phyloP scores from a whole-genome alignment of 176 grass and related monocot genomes.

The Eragrostis nindensis region DNA sequence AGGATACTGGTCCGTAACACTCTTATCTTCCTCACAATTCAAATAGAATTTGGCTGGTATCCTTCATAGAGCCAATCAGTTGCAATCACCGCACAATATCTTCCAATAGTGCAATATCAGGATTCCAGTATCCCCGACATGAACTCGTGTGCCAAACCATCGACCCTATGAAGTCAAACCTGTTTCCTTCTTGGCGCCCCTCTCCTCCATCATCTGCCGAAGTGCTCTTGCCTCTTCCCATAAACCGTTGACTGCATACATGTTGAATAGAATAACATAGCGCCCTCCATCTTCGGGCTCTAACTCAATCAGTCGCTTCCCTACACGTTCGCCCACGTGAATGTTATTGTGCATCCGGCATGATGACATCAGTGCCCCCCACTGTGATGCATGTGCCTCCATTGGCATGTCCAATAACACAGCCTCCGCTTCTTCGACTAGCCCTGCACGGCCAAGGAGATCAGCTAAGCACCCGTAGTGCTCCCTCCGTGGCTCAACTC shows the following conservation, averaged over 20 bases:
- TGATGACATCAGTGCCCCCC: slow-evolving; percentile 73
- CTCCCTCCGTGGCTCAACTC: slow-evolving; percentile 57
- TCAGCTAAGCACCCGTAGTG: slow-evolving; percentile 72
- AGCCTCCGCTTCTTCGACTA: slow-evolving; percentile 51
- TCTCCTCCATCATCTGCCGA: slow-evolving; percentile 55
- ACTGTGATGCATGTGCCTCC: slow-evolving; percentile 67
- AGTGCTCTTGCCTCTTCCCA: slow-evolving; percentile 54
- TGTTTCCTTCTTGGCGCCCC: slow-evolving; percentile 50
- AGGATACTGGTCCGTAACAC: slow-evolving; percentile 35
- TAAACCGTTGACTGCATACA: slow-evolving; percentile 57
- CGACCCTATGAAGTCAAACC: slow-evolving; percentile 65
- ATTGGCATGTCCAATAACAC: slow-evolving; percentile 70
- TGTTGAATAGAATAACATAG: slow-evolving; percentile 62
- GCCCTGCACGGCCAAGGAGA: slow-evolving; percentile 57
- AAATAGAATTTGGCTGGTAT: slow-evolving; percentile 47
- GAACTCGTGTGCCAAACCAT: slow-evolving; percentile 44
- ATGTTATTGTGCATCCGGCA: slow-evolving; percentile 52
- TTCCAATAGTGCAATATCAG: slow-evolving; percentile 35
- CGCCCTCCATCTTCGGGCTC: slow-evolving; percentile 66
- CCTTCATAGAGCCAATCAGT: slow-evolving; percentile 42
- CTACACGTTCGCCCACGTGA: slow-evolving; percentile 52
- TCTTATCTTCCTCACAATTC: slow-evolving; percentile 47
- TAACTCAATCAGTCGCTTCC: slow-evolving; percentile 62
- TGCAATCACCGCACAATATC: slow-evolving; percentile 36
- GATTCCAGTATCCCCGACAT: slow-evolving; percentile 41